Conservation (phyloP, 352 stramenopile genomes). For the Pythium plurisporium region DNA sequence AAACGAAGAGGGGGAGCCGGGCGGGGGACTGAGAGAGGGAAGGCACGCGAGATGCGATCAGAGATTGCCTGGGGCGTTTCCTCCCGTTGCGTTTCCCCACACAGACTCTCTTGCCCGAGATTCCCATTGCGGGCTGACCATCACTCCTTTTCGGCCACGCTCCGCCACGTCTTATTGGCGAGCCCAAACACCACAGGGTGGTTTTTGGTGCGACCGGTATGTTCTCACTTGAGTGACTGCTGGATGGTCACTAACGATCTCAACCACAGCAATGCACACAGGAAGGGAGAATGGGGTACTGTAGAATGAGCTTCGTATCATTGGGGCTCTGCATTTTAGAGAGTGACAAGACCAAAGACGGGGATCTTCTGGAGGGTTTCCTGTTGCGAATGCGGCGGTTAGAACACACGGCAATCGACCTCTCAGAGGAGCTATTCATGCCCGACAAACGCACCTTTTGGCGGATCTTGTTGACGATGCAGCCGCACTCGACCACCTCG, state of each 20-base stretch:
- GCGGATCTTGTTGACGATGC: slow-evolving; percentile 61
- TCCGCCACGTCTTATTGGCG: slow-evolving; percentile 16
- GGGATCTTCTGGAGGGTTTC: slow-evolving; percentile 44
- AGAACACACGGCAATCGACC: too few species aligned
- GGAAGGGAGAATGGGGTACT: too few species aligned
- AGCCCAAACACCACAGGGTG: slow-evolving; percentile 14
- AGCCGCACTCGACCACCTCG: slow-evolving; percentile 75
- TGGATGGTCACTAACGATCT: neutral
- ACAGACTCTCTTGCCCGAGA: slow-evolving; percentile 1
- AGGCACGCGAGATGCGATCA: neutral
- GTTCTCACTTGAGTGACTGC: slow-evolving; percentile 6
- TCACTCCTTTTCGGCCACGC: slow-evolving; percentile 15
- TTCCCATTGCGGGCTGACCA: slow-evolving; percentile 17
- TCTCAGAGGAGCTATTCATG: too few species aligned
- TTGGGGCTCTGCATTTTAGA: slow-evolving; percentile 23
- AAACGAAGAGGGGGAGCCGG: neutral
- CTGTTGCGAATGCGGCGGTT: slow-evolving; percentile 19
- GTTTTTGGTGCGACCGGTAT: slow-evolving; percentile 21
- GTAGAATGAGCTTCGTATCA: too few species aligned
- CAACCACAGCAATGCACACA: neutral
- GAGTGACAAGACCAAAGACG: slow-evolving; percentile 48
- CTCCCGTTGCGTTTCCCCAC: slow-evolving; percentile 16
- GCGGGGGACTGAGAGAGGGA: neutral
- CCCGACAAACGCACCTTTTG: slow-evolving; percentile 37
- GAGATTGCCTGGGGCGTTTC: slow-evolving; percentile 4